These are phyloP conservation scores for Zymoseptoria brevis DNA, from an alignment of 2,329 filamentous ascomycete genomes.

Conservation along the genomic window DNA sequence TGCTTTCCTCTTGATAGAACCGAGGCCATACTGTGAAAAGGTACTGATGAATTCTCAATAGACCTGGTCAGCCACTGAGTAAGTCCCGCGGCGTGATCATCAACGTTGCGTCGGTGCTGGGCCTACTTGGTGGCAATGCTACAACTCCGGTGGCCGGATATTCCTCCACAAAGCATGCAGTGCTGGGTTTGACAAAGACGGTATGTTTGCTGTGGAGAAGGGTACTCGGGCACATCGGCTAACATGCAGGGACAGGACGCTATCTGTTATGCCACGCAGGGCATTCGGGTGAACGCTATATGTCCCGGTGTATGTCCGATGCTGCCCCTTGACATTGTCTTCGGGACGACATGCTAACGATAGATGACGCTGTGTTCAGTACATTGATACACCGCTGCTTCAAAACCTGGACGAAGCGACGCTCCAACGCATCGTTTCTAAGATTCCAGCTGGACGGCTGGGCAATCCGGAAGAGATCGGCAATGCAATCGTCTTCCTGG, in stretches of 20 bases:
- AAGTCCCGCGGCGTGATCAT: constrained; percentile 43
- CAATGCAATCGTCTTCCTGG: constrained; percentile 42
- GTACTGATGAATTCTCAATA: background rate
- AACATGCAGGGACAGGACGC: constrained; percentile 35
- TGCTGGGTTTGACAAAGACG: constrained; percentile 46
- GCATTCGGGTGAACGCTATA: constrained; percentile 54
- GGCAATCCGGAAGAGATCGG: constrained; percentile 51
- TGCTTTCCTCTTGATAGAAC: background rate
- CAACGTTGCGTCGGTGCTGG: constrained; percentile 48
- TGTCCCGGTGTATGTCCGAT: constrained; percentile 38
- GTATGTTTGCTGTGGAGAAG: background rate
- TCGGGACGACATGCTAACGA: background rate
- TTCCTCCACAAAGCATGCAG: constrained; percentile 46
- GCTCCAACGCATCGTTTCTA: constrained; percentile 33
- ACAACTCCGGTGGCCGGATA: constrained; percentile 41
- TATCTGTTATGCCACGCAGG: constrained; percentile 42
- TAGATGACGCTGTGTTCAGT: background rate
- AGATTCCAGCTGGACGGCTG: constrained; percentile 49
- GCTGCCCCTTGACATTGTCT: constrained; percentile 10
- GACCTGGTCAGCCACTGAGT: constrained; percentile 2
- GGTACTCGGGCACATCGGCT: background rate
- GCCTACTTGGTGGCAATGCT: constrained; percentile 36
- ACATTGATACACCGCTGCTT: background rate
- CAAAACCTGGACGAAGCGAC: constrained; percentile 5
- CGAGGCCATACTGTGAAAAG: background rate